Base-by-base conservation (phyloP, 768 basidiomycete genomes). In the Lenzites betulinus region DNA sequence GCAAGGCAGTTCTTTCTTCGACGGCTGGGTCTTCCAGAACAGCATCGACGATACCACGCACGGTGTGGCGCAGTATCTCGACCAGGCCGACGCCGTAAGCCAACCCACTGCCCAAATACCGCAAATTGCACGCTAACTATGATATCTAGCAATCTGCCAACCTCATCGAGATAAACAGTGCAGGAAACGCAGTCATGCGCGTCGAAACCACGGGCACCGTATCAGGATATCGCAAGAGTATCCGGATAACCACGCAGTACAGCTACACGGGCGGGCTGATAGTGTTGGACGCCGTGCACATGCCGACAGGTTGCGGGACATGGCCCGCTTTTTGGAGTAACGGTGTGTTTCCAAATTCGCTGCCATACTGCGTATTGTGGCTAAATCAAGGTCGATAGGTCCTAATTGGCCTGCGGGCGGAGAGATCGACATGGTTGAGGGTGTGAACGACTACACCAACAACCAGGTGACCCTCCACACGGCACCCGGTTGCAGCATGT, bases 221-320 rank as follows among this genome's bases (percentile, higher is more conserved):
- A 33, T 43, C 81, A n/a, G 82, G 71, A 41, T 88, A 81, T 54
- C 84, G 95, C 60, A 81, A 85, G 72, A 88, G 89, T 64, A 81
- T 96, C 39, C 87, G 95, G 63, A 89, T 98, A 65, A 86, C 84
- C 49, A 85, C 88, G 0, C 70, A 85, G 28, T 71, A 76, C 52
- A 73, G 76, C 2, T 89, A 83, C 68, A 89, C 82, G 35, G 84
- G 84, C 8, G 87, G 82, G 38, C 78, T 97, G 36, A 79, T 94
- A 62, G 78, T 95, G 47, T 81, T 95, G 80, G 93, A 95, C 73
- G 83, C 92, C 25, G 79, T 86, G 25, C 93, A 96, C 71, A 93
- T 95, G 88, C 93, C 93, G 8, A 86, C 87, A 0, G 94, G 93
- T 15, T 95, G 93, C 73, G 93, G 87, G 38, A 87, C 87, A 25